phyloP scores from a whole-genome alignment of 176 grass and related monocot species.

The Phoenix roebelenii region DNA sequence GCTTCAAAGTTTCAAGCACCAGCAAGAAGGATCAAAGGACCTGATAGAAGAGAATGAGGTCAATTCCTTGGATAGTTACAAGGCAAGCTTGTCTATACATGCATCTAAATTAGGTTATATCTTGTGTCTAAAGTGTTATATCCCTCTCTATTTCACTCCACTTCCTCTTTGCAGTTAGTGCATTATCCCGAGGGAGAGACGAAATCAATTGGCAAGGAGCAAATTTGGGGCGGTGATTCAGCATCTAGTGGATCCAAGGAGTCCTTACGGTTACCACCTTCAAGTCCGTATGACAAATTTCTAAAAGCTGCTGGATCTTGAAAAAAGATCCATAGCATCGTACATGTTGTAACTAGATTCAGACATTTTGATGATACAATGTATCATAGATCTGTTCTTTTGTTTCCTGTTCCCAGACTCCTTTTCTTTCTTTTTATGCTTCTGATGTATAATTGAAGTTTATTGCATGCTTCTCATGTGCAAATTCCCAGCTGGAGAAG shows the following conservation, averaged over 20 bases:
- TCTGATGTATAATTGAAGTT: too few relatives aligned
- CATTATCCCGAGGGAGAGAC: conserved; percentile 20
- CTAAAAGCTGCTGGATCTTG: conserved; percentile 88
- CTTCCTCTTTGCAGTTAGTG: conserved; percentile 37
- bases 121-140: not conserved
- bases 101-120: not conserved
- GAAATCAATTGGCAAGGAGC: conserved; percentile 32
- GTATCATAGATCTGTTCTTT: too few relatives aligned
- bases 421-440: too few relatives aligned
- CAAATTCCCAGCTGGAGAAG: too few relatives aligned
- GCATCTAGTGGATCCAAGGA: conserved; percentile 48
- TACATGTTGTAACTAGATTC: too few relatives aligned
- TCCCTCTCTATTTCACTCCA: not conserved
- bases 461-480: too few relatives aligned
- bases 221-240: conserved; percentile 42
- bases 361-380: too few relatives aligned
- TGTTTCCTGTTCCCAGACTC: too few relatives aligned
- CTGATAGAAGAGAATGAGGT: conserved; percentile 20
- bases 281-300: conserved; percentile 94
- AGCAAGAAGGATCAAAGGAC: conserved; percentile 37
- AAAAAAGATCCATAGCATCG: not conserved
- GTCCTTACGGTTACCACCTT: conserved; percentile 75
- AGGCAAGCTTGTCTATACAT: conserved; percentile 28
- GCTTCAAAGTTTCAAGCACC: conserved; percentile 73
- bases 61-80: conserved; percentile 21